These are phyloP conservation scores for Brassica nigra DNA, from an alignment of 345 rosid species.

Conservation along the genomic window DNA sequence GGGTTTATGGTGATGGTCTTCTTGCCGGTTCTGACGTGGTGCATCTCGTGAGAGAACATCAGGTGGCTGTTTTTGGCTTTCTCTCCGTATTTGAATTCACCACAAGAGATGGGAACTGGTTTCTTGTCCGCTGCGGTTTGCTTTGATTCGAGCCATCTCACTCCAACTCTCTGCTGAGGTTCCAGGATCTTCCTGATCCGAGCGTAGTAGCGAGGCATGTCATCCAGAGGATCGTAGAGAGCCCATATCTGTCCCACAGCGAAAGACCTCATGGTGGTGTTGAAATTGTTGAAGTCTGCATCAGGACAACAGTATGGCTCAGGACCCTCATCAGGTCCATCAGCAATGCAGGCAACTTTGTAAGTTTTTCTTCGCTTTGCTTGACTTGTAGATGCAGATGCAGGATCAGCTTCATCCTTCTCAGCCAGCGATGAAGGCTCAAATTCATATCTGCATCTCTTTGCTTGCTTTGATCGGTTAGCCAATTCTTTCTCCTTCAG, in stretches of 20 bases:
- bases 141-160: conserved; percentile 71
- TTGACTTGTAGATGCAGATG: background rate
- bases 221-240: conserved; percentile 62
- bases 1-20: conserved; percentile 47
- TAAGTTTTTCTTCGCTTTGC: background rate
- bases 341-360: background rate
- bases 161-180: conserved; percentile 49
- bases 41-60: conserved; percentile 67
- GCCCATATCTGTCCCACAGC: conserved; percentile 72
- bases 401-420: too few relatives aligned
- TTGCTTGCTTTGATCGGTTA: background rate
- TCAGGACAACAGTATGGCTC: background rate
- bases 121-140: background rate
- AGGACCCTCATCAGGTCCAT: background rate
- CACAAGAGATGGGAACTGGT: conserved; percentile 64
- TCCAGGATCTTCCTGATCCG: conserved; percentile 48
- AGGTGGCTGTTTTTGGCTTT: background rate
- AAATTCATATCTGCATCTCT: background rate
- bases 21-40: conserved; percentile 13
- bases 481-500: background rate
- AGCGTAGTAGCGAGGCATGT: conserved; percentile 85
- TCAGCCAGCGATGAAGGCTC: background rate
- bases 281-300: background rate
- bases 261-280: conserved; percentile 42
- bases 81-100: conserved; percentile 49